Conservation (phyloP, 2,329 filamentous ascomycete genomes). For the Pseudonectria buxi region DNA sequence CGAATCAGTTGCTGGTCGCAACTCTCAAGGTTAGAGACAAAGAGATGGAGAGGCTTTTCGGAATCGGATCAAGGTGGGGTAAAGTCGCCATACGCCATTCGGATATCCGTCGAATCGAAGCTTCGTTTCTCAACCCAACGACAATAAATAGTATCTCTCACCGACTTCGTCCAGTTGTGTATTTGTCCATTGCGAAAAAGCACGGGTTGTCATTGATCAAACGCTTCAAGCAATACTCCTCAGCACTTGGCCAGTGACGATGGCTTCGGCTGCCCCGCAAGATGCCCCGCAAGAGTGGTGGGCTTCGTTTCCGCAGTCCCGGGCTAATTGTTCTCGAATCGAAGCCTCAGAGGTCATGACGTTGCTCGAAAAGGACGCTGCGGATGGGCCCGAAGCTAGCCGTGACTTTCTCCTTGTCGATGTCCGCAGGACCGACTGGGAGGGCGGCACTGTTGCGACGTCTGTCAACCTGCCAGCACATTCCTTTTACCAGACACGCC, state of each 20-base stretch:
- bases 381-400: conserved; percentile 18
- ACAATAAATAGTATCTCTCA: too few relatives aligned
- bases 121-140: too few relatives aligned
- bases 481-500: conserved; percentile 44
- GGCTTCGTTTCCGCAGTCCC: conserved; percentile 37
- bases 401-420: conserved; percentile 43
- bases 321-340: conserved; percentile 30
- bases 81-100: too few relatives aligned
- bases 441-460: conserved; percentile 52
- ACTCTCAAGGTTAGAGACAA: too few relatives aligned
- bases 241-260: conserved; percentile 1
- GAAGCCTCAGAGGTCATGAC: conserved; percentile 34
- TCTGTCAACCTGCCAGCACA: conserved; percentile 54
- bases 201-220: not conserved
- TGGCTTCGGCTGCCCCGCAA: conserved; percentile 17
- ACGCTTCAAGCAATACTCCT: not conserved
- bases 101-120: too few relatives aligned
- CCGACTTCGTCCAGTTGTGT: too few relatives aligned
- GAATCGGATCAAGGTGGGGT: too few relatives aligned
- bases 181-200: too few relatives aligned
- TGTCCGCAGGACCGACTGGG: conserved; percentile 46
- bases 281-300: conserved; percentile 27
- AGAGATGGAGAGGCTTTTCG: too few relatives aligned
- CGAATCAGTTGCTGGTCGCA: too few relatives aligned
- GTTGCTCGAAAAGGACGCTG: conserved; percentile 32